Base-by-base conservation (phyloP, 805 yeast species). In the Kregervanrija fluxuum region DNA sequence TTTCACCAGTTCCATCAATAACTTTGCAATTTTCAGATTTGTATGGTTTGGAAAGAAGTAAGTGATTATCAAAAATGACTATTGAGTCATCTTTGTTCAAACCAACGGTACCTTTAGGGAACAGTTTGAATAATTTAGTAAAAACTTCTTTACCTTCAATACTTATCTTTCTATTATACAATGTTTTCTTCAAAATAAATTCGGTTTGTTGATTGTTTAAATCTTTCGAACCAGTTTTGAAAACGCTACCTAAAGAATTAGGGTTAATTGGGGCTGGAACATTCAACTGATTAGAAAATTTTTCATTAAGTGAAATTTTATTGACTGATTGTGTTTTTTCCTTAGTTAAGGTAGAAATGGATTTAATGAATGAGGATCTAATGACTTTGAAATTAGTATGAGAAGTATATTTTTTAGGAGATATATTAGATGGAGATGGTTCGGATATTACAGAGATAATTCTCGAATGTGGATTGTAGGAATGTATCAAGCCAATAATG, bases 401-500 rank as follows among this genome's bases (percentile, higher is more conserved):
- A 11, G 35, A 36, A 8, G 45, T 37, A 33, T 40, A 42, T 30
- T 28, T 35, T 11, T 34, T 40, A 6, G 28, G 28, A 22, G 28
- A 37, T 52, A 41, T 43, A 44, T 42, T 54, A 8, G 60, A 55
- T 48, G 43, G 55, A 4, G 55, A 47, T 9, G 53, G 47, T 15
- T 57, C 57, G 36, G 58, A 56, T 43, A 71, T 54, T 1, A 74
- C 60, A 5, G 64, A 51, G 17, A 76, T 49, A n/a, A 77, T 59
- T 35, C 71, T 69, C 59, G 66, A 45, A 43, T 69, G 70, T 6
- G 80, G 67, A 46, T 77, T 75, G 58, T 75, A 81, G 9, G 88
- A 73, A 58, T 79, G 81, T 34, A 85, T 71, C 31, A 71, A 65
- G 1, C 93, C 95, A n/a, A 69, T 68, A 42, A 79, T 68, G 8